Conservation (phyloP, 2,329 filamentous ascomycete genomes). For the Cercospora beticola region DNA sequence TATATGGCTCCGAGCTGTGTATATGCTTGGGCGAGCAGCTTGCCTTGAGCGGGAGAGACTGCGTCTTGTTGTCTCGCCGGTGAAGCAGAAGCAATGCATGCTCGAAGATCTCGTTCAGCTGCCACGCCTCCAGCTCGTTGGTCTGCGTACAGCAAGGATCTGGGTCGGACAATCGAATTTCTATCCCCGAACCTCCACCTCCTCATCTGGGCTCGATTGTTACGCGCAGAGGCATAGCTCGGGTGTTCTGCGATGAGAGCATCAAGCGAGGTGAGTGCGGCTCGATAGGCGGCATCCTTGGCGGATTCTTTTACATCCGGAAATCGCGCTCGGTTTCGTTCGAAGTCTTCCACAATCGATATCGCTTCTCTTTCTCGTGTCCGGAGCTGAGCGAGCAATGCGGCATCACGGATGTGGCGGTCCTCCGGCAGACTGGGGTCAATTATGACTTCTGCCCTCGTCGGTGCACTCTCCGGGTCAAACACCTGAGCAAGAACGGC, state of each 20-base stretch:
- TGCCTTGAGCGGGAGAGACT: conserved; percentile 64
- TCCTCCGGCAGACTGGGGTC: conserved; percentile 31
- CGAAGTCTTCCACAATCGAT: conserved; percentile 29
- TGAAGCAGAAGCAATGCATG: conserved; percentile 59
- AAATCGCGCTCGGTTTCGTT: conserved; percentile 13
- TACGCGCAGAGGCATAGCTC: conserved; percentile 68
- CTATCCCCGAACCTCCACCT: conserved; percentile 54
- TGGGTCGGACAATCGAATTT: conserved; percentile 23
- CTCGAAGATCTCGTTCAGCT: conserved; percentile 39
- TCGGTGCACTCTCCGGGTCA: conserved; percentile 33
- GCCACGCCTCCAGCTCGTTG: conserved; percentile 11
- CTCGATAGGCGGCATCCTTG: conserved; percentile 26
- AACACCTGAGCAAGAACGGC: conserved; percentile 47
- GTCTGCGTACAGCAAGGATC: conserved; percentile 3
- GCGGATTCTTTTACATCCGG: conserved; percentile 11
- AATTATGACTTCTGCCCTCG: conserved; percentile 28
- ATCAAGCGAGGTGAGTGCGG: conserved; percentile 47
- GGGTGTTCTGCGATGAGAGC: conserved; percentile 59
- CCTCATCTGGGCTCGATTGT: conserved; percentile 68
- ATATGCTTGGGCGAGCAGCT: conserved; percentile 66
- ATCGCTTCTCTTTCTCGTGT: conserved; percentile 31
- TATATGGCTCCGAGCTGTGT: conserved; percentile 57
- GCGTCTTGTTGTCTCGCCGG: conserved; percentile 53
- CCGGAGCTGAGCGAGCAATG: conserved; percentile 24
- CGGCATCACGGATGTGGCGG: conserved; percentile 22